A percentile compares a stretch with the other conserved stretches of the same genome.
These are phyloP conservation scores for Pythium brachiatum DNA, from an alignment of 352 stramenopile species.

Conservation along the genomic window DNA sequence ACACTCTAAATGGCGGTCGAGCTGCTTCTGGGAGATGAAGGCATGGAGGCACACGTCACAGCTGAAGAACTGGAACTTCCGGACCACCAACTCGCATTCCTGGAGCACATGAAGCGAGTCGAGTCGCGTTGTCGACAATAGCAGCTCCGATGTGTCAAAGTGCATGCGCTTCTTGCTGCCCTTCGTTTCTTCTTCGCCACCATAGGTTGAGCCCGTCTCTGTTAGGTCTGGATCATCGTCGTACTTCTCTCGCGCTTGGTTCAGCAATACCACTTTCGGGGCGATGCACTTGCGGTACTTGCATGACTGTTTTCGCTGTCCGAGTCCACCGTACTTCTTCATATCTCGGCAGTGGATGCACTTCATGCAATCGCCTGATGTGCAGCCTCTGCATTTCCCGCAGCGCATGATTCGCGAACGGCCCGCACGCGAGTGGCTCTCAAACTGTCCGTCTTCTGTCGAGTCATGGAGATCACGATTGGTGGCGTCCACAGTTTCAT, in stretches of 20 bases:
- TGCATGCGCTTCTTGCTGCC: slow-evolving; percentile 1
- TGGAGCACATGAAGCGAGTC: slow-evolving; percentile 40
- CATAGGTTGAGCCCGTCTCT: slow-evolving; percentile 4
- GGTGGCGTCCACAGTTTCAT: slow-evolving; percentile 11
- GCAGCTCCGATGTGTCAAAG: slow-evolving; percentile 7
- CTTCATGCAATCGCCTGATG: slow-evolving; percentile 69
- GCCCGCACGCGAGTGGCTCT: slow-evolving; percentile 34
- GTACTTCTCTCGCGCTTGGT: slow-evolving; percentile 45
- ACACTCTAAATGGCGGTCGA: slow-evolving; percentile 43
- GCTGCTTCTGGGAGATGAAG: slow-evolving; percentile 52
- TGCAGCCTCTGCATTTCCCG: slow-evolving; percentile 68
- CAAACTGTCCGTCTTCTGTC: slow-evolving; percentile 24
- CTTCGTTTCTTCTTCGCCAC: background rate
- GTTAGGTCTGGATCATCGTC: slow-evolving; percentile 35
- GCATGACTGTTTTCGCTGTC: slow-evolving; percentile 79
- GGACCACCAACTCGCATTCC: slow-evolving; percentile 57
- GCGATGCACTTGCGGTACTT: slow-evolving; percentile 73
- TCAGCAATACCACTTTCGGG: slow-evolving; percentile 68
- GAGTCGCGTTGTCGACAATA: slow-evolving; percentile 16
- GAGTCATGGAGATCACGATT: slow-evolving; percentile 4
- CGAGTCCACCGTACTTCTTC: slow-evolving; percentile 83
- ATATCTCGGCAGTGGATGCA: slow-evolving; percentile 79
- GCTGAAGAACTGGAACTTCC: slow-evolving; percentile 46
- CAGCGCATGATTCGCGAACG: slow-evolving; percentile 74
- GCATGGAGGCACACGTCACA: slow-evolving; percentile 41